These are phyloP conservation scores for Escallonia rubra DNA, from an alignment of 129 eudicot genomes.

Conservation along the genomic window DNA sequence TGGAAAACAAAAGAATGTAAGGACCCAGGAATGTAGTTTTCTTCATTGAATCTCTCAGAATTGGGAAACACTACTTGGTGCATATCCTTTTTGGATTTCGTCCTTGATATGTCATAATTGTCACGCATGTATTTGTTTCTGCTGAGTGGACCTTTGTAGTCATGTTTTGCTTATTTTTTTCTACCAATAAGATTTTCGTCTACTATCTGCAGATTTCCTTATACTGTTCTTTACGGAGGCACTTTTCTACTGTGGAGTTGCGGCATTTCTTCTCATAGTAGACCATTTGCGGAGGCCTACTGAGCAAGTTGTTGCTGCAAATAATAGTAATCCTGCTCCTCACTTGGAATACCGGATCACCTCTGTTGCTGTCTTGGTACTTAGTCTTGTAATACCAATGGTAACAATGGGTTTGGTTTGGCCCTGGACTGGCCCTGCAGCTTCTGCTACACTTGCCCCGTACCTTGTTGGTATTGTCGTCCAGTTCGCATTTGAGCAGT, in stretches of 20 bases:
- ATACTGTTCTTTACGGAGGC: slow-evolving; percentile 96
- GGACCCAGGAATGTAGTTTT: too few relatives aligned
- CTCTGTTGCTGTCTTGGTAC: slow-evolving; percentile 76
- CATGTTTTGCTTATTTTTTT: background rate
- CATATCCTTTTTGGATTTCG: background rate
- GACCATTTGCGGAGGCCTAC: slow-evolving; percentile 59
- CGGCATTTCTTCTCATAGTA: slow-evolving; percentile 55
- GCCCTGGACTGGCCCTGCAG: slow-evolving; percentile 99
- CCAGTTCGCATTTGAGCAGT: slow-evolving; percentile 94
- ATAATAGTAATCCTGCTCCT: slow-evolving; percentile 31
- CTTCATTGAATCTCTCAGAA: too few relatives aligned
- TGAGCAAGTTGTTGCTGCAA: slow-evolving; percentile 22
- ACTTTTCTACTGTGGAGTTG: slow-evolving; percentile 89
- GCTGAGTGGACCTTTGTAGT: too few relatives aligned
- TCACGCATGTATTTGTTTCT: background rate
- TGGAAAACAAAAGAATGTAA: too few relatives aligned
- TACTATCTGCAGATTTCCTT: slow-evolving; percentile 77
- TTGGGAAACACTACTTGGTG: background rate
- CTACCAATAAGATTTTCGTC: background rate
- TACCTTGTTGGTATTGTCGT: slow-evolving; percentile 96
- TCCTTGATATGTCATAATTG: background rate
- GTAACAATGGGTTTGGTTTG: slow-evolving; percentile 97
- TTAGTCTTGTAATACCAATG: slow-evolving; percentile 84
- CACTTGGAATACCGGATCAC: slow-evolving; percentile 67
- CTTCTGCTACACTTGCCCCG: slow-evolving; percentile 98